Percentiles rank a stretch among this genome's conserved stretches.
Evolutionary conservation across 2,329 filamentous ascomycete genomes (phyloP).

Genomic region (Fusarium liriodendri): DNA sequence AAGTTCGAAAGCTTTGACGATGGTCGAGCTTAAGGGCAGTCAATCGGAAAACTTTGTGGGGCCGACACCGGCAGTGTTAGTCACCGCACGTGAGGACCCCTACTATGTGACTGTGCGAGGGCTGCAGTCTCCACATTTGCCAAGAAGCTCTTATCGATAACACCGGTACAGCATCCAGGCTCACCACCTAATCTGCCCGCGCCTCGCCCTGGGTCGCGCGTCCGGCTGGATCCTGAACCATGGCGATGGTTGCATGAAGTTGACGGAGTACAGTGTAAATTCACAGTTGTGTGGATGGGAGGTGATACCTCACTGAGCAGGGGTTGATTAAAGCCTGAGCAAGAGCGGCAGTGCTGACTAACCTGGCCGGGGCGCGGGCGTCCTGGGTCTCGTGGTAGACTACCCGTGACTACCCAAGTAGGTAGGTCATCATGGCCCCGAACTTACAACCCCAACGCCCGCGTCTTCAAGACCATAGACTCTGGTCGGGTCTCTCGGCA

Average conservation of each 20-base stretch:
- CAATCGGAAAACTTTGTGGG: conserved; percentile 23
- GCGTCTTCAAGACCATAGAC: conserved; percentile 54
- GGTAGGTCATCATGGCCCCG: conserved; percentile 34
- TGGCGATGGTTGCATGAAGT: too few relatives aligned
- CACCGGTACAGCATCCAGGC: neutral
- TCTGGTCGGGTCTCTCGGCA: conserved; percentile 62
- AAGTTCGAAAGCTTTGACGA: conserved; percentile 28
- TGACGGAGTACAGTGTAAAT: too few relatives aligned
- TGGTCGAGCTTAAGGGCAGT: neutral
- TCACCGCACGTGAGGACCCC: conserved; percentile 20
- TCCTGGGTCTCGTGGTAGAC: too few relatives aligned
- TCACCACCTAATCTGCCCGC: too few relatives aligned
- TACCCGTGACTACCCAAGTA: neutral
- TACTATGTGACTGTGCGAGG: neutral
- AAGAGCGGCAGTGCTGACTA: too few relatives aligned
- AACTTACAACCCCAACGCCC: conserved; percentile 51
- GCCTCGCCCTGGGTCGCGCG: too few relatives aligned
- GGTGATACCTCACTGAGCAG: too few relatives aligned
- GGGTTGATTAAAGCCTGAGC: neutral
- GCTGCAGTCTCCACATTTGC: neutral
- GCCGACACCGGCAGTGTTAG: conserved; percentile 28
- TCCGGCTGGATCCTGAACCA: too few relatives aligned
- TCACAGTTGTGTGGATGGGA: too few relatives aligned
- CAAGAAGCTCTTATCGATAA: neutral
- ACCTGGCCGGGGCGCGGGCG: too few relatives aligned